A percentile compares a stretch with the other conserved stretches of the same genome.
Evolutionary conservation across 805 yeast species (phyloP).

Genomic region (Pichia occidentalis): DNA sequence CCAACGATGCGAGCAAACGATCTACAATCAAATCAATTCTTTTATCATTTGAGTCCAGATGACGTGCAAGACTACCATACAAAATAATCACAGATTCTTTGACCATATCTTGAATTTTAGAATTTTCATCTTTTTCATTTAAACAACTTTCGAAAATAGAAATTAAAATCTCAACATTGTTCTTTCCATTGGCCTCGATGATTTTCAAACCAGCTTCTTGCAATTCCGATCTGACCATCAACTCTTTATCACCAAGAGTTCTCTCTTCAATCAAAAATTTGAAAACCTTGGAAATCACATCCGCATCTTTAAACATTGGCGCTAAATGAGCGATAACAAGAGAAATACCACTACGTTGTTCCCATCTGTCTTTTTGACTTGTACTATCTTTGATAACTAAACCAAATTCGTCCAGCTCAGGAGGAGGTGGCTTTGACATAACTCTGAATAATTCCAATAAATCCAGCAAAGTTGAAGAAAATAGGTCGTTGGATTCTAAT

Average conservation of each 20-base stretch:
- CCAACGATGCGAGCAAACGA: constrained; percentile 65
- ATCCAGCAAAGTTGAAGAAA: constrained; percentile 34
- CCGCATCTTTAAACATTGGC: constrained; percentile 34
- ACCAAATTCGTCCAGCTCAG: constrained; percentile 74
- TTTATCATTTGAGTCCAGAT: constrained; percentile 58
- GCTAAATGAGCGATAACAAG: constrained; percentile 54
- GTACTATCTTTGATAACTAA: constrained; percentile 56
- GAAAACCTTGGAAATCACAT: constrained; percentile 48
- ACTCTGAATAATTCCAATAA: constrained; percentile 52
- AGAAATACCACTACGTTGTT: constrained; percentile 76
- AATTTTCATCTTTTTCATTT: constrained; percentile 41
- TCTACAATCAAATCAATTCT: constrained; percentile 62
- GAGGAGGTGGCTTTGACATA: constrained; percentile 68
- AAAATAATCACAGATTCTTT: constrained; percentile 78
- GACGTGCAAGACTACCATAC: constrained; percentile 88
- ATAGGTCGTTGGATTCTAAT: constrained; percentile 16
- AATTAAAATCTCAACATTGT: constrained; percentile 63
- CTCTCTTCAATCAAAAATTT: constrained; percentile 48
- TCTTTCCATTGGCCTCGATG: constrained; percentile 58
- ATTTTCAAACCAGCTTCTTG: constrained; percentile 84
- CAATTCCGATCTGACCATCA: constrained; percentile 69
- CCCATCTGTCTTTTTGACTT: constrained; percentile 74
- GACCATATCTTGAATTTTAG: constrained; percentile 49
- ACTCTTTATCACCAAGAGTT: constrained; percentile 70
- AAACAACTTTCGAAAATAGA: constrained; percentile 74